These are phyloP conservation scores for Diaporthe citri DNA, from an alignment of 2,329 filamentous ascomycete species.

Conservation along the genomic window DNA sequence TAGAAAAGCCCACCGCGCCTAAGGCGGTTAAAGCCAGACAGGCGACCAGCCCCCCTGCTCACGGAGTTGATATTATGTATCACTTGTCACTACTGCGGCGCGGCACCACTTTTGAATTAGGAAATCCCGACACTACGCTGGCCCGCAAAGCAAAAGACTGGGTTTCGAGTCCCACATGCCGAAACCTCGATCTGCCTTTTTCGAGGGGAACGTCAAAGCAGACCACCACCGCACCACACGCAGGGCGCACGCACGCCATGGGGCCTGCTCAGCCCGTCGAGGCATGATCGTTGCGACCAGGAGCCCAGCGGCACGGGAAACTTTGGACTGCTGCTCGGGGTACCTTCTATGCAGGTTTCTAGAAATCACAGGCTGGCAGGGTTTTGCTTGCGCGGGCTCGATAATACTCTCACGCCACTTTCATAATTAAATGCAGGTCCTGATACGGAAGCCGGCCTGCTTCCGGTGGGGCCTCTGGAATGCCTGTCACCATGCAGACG, in stretches of 20 bases:
- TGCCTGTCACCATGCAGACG: conserved; percentile 27
- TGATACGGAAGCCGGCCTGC: conserved; percentile 22
- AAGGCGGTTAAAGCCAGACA: conserved; percentile 22
- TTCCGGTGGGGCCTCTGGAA: conserved; percentile 28
- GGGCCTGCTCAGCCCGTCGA: conserved; percentile 10
- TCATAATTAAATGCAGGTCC: conserved; percentile 17
- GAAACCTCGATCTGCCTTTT: conserved; percentile 27
- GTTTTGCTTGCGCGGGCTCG: neutral
- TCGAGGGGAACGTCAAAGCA: conserved; percentile 16
- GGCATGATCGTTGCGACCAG: conserved; percentile 15
- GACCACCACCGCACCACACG: neutral
- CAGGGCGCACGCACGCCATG: neutral
- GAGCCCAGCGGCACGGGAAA: conserved; percentile 12
- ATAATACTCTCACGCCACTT: conserved; percentile 24
- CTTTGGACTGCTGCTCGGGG: neutral
- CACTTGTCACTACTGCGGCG: neutral
- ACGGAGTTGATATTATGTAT: conserved; percentile 11
- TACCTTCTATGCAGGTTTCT: conserved; percentile 21
- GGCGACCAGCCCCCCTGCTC: conserved; percentile 3
- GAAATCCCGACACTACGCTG: conserved; percentile 24
- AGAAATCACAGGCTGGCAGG: conserved; percentile 20
- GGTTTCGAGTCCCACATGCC: conserved; percentile 32
- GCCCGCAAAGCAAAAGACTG: conserved; percentile 16
- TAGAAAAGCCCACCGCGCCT: conserved; percentile 28
- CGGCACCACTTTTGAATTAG: conserved; percentile 16